These are phyloP conservation scores for Alternaria arbusti DNA, from an alignment of 2,329 filamentous ascomycete species.

Conservation along the genomic window DNA sequence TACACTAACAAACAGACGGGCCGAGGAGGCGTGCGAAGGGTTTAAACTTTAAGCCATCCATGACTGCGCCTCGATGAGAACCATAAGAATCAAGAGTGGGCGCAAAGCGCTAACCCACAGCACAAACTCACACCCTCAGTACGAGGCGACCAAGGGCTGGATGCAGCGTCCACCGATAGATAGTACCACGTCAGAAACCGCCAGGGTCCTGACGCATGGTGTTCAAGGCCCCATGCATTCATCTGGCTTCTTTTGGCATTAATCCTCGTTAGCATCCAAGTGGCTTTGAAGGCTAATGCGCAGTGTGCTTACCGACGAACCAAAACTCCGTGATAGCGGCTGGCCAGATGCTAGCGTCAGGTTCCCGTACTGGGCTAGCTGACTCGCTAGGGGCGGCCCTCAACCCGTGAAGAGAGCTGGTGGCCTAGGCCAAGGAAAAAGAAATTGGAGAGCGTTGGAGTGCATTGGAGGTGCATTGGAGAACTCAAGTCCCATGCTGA, in stretches of 20 bases:
- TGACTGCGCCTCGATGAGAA: neutral
- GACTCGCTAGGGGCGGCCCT: conserved; percentile 1
- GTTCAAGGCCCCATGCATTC: neutral
- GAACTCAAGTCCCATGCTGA: neutral
- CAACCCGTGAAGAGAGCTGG: neutral
- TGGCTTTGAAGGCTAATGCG: conserved; percentile 5
- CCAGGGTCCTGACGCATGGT: conserved; percentile 2
- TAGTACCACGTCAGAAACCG: conserved; percentile 1
- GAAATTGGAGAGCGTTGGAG: neutral
- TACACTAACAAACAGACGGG: neutral
- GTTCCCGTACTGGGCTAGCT: neutral
- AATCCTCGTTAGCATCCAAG: conserved; percentile 1
- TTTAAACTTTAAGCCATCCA: neutral
- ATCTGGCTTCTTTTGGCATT: neutral
- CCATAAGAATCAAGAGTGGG: neutral
- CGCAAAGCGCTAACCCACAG: neutral
- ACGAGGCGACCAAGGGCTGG: conserved; percentile 3
- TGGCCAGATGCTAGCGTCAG: neutral
- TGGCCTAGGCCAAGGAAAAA: neutral
- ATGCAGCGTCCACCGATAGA: conserved; percentile 2
- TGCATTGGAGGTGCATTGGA: neutral
- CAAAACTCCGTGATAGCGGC: conserved; percentile 6
- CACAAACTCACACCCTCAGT: neutral
- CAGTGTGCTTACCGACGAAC: conserved; percentile 3
- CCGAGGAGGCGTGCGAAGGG: neutral